phyloP scores from a whole-genome alignment of 805 yeast genomes.

The Metschnikowia kunwiensis region DNA sequence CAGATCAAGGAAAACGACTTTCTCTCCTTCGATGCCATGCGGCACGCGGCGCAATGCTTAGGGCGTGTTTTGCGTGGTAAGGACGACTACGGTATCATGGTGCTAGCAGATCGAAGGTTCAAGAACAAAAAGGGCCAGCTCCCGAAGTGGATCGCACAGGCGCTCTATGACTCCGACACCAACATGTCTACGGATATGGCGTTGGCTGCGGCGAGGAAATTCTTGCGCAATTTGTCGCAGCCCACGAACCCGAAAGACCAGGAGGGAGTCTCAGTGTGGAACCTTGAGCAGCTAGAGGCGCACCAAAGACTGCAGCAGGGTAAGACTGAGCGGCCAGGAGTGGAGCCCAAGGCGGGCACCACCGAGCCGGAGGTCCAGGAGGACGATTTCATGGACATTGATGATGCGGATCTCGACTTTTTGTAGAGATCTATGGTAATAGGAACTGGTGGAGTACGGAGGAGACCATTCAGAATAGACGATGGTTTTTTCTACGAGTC shows the following conservation, averaged over 20 bases:
- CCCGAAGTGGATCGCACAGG: conserved; percentile 98
- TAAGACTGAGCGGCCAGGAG: conserved; percentile 20
- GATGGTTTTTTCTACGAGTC: too few relatives aligned
- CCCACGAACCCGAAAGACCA: conserved; percentile 86
- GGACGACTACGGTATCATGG: conserved; percentile 99
- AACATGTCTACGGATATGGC: conserved; percentile 98
- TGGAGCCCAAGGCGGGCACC: conserved; percentile 4
- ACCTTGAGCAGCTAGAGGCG: conserved; percentile 57
- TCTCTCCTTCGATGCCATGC: conserved; percentile 96
- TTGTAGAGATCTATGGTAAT: conserved; percentile 7
- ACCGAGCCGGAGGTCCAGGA: conserved; percentile 20
- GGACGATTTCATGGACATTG: conserved; percentile 45
- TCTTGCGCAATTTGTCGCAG: conserved; percentile 89
- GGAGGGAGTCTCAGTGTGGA: conserved; percentile 95
- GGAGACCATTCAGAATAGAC: too few relatives aligned
- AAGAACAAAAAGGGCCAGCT: conserved; percentile 79
- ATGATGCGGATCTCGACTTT: conserved; percentile 44
- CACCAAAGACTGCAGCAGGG: conserved; percentile 53
- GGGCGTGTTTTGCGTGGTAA: conserved; percentile 97
- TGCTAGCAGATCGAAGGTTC: conserved; percentile 91
- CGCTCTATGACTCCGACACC: conserved; percentile 83
- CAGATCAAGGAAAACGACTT: conserved; percentile 93
- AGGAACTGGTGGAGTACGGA: too few relatives aligned
- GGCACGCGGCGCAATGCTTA: conserved; percentile 98
- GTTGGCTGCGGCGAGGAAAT: conserved; percentile 87